Percentiles rank a stretch among this genome's conserved stretches.
phyloP scores from a whole-genome alignment of 225 moss, liverwort and hornwort species.

The Ulota crispa region DNA sequence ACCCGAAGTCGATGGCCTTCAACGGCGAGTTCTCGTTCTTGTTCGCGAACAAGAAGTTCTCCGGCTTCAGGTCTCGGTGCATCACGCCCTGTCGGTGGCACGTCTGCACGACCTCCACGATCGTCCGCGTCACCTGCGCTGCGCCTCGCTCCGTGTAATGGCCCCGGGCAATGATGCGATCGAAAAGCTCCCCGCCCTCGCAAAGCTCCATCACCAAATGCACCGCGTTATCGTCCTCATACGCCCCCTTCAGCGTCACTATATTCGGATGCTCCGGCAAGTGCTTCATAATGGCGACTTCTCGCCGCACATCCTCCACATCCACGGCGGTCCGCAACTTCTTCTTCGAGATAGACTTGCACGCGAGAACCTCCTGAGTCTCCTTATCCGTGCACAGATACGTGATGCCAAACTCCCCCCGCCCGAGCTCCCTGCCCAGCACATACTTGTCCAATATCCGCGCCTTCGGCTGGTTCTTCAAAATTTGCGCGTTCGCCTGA shows the following conservation, averaged over 20 bases:
- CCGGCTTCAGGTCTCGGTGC: constrained; percentile 75
- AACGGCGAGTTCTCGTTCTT: constrained; percentile 61
- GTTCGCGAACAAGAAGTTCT: constrained; percentile 71
- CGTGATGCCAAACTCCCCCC: constrained; percentile 84
- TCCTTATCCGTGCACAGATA: constrained; percentile 71
- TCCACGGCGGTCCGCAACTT: constrained; percentile 69
- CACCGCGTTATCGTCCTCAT: constrained; percentile 62
- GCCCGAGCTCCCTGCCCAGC: constrained; percentile 76
- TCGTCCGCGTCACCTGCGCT: constrained; percentile 64
- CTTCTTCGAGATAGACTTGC: constrained; percentile 68
- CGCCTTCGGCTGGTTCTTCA: constrained; percentile 54
- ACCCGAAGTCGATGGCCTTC: constrained; percentile 77
- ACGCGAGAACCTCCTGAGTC: constrained; percentile 63
- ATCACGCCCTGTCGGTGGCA: constrained; percentile 72
- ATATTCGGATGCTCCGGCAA: constrained; percentile 67
- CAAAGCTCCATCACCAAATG: constrained; percentile 86
- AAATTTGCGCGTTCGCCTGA: constrained; percentile 56
- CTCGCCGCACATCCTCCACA: constrained; percentile 68
- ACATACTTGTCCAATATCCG: constrained; percentile 63
- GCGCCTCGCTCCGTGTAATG: constrained; percentile 80
- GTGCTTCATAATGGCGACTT: constrained; percentile 71
- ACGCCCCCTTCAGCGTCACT: constrained; percentile 58
- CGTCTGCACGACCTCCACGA: constrained; percentile 74
- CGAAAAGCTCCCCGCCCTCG: constrained; percentile 80
- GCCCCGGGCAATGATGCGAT: constrained; percentile 75